Base-by-base conservation (phyloP, 2,329 filamentous ascomycete genomes). In the Fusarium pseudoanthophilum region DNA sequence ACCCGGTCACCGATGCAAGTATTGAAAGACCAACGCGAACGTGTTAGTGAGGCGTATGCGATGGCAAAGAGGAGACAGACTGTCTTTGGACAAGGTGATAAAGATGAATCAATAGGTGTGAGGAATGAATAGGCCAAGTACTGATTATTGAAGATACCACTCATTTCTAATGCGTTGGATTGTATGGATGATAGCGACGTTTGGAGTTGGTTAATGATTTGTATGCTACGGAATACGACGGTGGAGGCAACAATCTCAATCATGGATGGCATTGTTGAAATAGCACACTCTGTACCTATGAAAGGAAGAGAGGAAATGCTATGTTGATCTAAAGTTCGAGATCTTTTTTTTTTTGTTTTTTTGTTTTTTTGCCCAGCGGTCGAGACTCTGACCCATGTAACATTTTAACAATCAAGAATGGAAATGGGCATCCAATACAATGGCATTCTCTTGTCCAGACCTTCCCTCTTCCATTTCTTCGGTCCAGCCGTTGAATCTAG, bases 401-500 rank as follows among this genome's bases (percentile, higher is more conserved):
- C 43, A 30, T 39, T 52, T 26, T 10, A 55, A n/a, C 34, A 28
- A 18, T n/a, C 34, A 40, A n/a, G 20, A 28, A 53, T 56, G 21
- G 18, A 46, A 49, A 48, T 48, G 32, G 30, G n/a, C 10, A 36
- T 58, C 18, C 56, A 45, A 32, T 32, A 30, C 40, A 18, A 45
- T 45, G 28, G 26, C 34, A 39, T 32, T 28, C 52, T 26, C 30
- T 36, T 51, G 24, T 16, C 18, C 20, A 60, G 40, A 15, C 36
- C 46, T 53, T 32, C 46, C 71, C 37, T 43, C 37, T 28, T 51
- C 70, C 57, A 45, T 52, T 14, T 51, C 56, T 49, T 73, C 55
- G 57, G 70, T 16, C 55, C 36, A 53, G 53, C 42, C 61, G 30
- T 60, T n/a, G 36, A 65, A 73, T 73, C 69, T 73, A 66, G 71